phyloP scores from a whole-genome alignment of 2,329 filamentous ascomycete genomes.

The Neopestalotiopsis rosae region DNA sequence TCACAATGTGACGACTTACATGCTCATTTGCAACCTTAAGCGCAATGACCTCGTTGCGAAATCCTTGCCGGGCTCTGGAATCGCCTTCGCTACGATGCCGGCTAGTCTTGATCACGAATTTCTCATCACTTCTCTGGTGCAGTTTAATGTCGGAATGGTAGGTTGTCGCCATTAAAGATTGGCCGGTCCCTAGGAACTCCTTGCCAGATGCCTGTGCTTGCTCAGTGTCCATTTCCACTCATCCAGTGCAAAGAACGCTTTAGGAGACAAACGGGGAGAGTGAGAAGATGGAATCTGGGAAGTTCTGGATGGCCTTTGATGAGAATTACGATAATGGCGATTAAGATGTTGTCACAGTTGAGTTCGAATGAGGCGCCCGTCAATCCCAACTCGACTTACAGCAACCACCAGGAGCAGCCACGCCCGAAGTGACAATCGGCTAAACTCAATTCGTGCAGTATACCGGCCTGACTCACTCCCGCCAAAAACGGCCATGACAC shows the following conservation, averaged over 20 bases:
- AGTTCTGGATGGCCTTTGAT: no score
- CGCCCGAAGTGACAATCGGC: not conserved
- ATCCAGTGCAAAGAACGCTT: not conserved
- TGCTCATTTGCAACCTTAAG: not conserved
- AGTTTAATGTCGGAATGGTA: constrained; percentile 1
- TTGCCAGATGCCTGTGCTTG: not conserved
- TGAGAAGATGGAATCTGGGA: not conserved
- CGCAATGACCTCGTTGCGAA: constrained; percentile 9
- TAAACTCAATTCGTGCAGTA: not conserved
- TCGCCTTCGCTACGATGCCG: not conserved
- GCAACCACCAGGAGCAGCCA: not conserved
- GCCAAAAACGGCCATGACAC: not conserved
- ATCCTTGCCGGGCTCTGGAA: not conserved
- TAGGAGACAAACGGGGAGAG: not conserved
- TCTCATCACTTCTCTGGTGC: not conserved
- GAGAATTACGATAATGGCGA: no score
- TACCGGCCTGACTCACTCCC: not conserved
- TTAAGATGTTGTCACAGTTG: no score
- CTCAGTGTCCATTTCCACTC: not conserved
- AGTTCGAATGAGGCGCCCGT: no score
- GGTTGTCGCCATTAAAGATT: not conserved
- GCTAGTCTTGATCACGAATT: not conserved
- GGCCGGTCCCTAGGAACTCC: no score
- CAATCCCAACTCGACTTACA: no score
- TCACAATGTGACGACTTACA: not conserved